Evolutionary conservation across 179 eudicot species (phyloP), one percentile per base, ranked within the genome.

Genomic region (Gypsophila paniculata): DNA sequence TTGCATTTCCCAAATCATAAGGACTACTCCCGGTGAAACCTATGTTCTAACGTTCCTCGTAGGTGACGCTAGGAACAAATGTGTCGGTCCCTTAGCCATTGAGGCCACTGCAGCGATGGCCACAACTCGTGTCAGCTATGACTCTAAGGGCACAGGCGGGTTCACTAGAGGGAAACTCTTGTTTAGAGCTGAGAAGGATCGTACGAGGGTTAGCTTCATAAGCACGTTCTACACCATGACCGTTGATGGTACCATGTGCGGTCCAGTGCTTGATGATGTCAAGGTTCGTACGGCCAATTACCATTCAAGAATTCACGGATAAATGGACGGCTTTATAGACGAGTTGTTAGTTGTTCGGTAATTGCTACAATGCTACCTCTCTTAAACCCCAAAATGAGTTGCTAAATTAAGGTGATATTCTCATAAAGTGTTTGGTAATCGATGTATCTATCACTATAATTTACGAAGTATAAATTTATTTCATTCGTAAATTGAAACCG

Each of bases 241-340:
- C 46, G 67, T 62, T 26, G 88, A 86, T 17, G 90, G 95, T 34
- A 82, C 92, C 14, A 84, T 89, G 69, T 91, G 97, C 72, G 97
- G 95, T 9, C 95, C 97, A 2, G 87, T 89, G 62, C 53, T 91
- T 11, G 92, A 91, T 55, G 89, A 89, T 74, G 89, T 91, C 12
- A 87, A 75, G 70, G 81, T 90, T 83, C 71, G 82, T 15, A 23
- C 73, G 2, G 83, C 81, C 11, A 83, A 79, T n/a, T 29, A 23
- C 11, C 70, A 78, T 55, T 46, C 69, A 48, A 69, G 61, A 39
- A 51, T 32, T 52, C 58, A 29, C 29, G 22, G 61, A 10, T 70
- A 39, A 69, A 15, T 0, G 34, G 38, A 2, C 17, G 13, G 17
- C 0, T 13, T 46, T 46, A 46, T 46, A 46, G 15, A 11, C 1